Conservation (phyloP, 1,139 yeast species). For the Magnusiomyces clavatus region DNA sequence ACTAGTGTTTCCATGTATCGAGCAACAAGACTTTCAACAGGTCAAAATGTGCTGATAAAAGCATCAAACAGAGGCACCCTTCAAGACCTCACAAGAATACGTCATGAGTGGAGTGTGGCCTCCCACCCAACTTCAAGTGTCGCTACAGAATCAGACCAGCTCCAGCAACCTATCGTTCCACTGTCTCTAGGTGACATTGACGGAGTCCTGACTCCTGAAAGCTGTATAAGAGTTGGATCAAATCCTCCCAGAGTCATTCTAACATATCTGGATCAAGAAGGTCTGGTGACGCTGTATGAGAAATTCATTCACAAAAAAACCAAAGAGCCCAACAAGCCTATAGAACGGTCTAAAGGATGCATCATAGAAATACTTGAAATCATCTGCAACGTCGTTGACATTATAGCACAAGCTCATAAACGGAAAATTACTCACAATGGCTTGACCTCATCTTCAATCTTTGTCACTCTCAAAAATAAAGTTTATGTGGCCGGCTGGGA, state of each 20-base stretch:
- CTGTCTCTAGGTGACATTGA: constrained; percentile 16
- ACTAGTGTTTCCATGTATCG: constrained; percentile 25
- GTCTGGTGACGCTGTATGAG: constrained; percentile 22
- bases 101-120: constrained; percentile 27
- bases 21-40: constrained; percentile 17
- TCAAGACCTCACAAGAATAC: constrained; percentile 25
- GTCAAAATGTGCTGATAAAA: constrained; percentile 21
- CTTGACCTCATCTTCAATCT: constrained; percentile 36
- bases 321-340: constrained; percentile 1
- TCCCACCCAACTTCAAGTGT: not conserved
- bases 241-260: constrained; percentile 20
- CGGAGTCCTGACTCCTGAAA: constrained; percentile 23
- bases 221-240: constrained; percentile 19
- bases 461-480: constrained; percentile 31
- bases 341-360: constrained; percentile 8
- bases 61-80: constrained; percentile 23
- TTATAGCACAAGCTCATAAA: constrained; percentile 37
- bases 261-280: constrained; percentile 20
- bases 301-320: constrained; percentile 14
- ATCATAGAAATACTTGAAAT: constrained; percentile 34
- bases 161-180: constrained; percentile 6
- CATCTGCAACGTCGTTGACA: constrained; percentile 33
- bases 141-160: not conserved
- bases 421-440: constrained; percentile 46
- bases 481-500: constrained; percentile 46